Evolutionary conservation across 768 basidiomycete genomes (phyloP).

Genomic region (Plicaturopsis crispa): DNA sequence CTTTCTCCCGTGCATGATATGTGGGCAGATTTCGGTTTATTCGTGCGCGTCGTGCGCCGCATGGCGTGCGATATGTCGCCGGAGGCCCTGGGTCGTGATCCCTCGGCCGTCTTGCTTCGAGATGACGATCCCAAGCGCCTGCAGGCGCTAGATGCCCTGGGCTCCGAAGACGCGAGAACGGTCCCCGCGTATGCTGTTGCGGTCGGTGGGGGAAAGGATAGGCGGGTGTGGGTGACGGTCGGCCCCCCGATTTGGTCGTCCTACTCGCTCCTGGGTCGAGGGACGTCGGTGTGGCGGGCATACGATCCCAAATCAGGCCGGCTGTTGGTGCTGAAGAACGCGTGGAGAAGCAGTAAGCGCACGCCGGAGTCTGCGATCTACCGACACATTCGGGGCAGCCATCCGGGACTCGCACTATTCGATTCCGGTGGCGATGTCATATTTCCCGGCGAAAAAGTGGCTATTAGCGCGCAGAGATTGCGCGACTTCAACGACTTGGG

Average conservation of each 20-base stretch:
- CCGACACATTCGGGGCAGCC: neutral
- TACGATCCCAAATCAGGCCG: neutral
- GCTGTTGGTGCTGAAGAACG: slow-evolving; percentile 6
- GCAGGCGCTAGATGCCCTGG: too few relatives aligned
- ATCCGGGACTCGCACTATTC: neutral
- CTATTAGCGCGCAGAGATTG: too few relatives aligned
- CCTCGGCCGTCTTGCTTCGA: slow-evolving; percentile 1
- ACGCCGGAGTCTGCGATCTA: neutral
- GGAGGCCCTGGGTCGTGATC: slow-evolving; percentile 5
- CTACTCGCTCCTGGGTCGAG: slow-evolving; percentile 10
- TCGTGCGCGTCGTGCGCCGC: slow-evolving; percentile 18
- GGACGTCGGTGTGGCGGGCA: slow-evolving; percentile 9
- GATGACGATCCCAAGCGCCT: too few relatives aligned
- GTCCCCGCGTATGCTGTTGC: neutral
- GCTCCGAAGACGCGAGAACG: neutral
- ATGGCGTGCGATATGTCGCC: slow-evolving; percentile 5
- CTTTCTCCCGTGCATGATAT: slow-evolving; percentile 18
- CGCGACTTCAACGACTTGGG: too few relatives aligned
- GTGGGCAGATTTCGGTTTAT: slow-evolving; percentile 11
- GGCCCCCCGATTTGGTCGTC: slow-evolving; percentile 2
- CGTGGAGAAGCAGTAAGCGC: slow-evolving; percentile 3
- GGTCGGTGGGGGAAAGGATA: neutral
- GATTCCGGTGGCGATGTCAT: neutral
- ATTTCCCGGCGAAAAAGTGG: too few relatives aligned
- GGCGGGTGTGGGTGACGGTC: neutral